Evolutionary conservation across 495 filamentous ascomycete species (phyloP).

Genomic region (Neurospora pannonica): DNA sequence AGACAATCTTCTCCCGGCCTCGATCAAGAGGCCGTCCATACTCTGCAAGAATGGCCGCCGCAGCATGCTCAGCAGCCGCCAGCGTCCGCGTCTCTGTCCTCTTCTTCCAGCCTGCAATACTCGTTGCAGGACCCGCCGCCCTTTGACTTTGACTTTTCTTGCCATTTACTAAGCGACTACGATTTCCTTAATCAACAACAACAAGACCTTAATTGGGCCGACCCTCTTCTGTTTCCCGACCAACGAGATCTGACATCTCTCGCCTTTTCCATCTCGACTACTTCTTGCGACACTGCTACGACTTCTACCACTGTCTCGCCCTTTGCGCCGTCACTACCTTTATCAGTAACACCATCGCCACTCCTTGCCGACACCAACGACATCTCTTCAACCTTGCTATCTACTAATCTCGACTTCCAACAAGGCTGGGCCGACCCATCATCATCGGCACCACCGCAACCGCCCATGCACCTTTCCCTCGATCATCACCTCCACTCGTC

Average conservation of each 20-base stretch:
- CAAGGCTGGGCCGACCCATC: not conserved
- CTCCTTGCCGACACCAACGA: not conserved
- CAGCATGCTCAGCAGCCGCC: slow-evolving; percentile 12
- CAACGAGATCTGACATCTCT: not conserved
- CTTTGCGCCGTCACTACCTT: not conserved
- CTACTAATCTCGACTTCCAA: too few relatives aligned
- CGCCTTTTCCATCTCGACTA: not conserved
- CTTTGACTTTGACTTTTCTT: not conserved
- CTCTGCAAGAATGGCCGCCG: slow-evolving; percentile 20
- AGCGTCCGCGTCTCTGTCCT: not conserved
- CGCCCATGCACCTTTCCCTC: not conserved
- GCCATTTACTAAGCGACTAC: not conserved
- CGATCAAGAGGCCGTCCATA: slow-evolving; percentile 14
- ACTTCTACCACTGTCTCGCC: not conserved
- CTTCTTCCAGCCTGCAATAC: slow-evolving; percentile 4
- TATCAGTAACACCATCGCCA: not conserved
- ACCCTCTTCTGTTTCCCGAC: not conserved
- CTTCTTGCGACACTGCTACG: not conserved
- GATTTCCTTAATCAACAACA: not conserved
- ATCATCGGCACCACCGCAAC: not conserved
- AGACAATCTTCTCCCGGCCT: slow-evolving; percentile 7
- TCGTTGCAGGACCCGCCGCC: not conserved
- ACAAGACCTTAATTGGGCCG: not conserved
- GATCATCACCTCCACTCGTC: not conserved
- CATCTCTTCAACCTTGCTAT: too few relatives aligned